Evolutionary conservation across 305 asterid species (phyloP), one percentile per base, ranked within the genome.

Genomic region (Lippia alba): DNA sequence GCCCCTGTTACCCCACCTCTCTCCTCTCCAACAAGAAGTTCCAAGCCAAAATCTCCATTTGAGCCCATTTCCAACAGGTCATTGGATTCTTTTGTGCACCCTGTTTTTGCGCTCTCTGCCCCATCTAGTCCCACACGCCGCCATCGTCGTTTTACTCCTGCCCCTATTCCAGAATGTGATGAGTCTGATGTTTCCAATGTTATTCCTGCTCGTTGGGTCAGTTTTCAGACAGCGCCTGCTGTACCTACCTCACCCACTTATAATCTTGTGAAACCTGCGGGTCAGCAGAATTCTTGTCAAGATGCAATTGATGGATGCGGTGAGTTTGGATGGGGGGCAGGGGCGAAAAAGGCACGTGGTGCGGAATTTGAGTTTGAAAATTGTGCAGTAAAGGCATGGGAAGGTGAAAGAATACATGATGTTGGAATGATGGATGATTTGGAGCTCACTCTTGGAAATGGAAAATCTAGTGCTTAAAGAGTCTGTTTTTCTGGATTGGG

Each of bases 1-100:
- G 96, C 97, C 60, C 97, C 97, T 7, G 92, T 92, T 17, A 92
- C 97, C 12, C 97, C 97, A 8, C 97, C 96, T 5, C 86, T 86
- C 57, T 92, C 97, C 14, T 92, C 97, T 55, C 97, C 97, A 10
- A 88, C 92, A 16, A 82, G 95, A 81, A 80, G 69, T 59, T 82
- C 89, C 12, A 86, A 86, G 78, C 89, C 83, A 55, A 88, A 80
- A 67, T 86, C 86, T 36, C 69, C 70, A 3, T 84, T 86, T 88
- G 93, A 89, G 67, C 74, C 93, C 11, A 79, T 87, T 66, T 74
- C 91, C 56, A 76, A 74, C 14, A 71, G 58, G 46, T 73, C 87
- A 6, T 67, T 85, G 70, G 75, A 73, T 68, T 69, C 91, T 51
- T 82, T 85, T 65, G 72, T 78, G 19, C 86, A 82, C 77, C 78